Percentiles rank a stretch among this genome's conserved stretches.
These are phyloP conservation scores for Mariannaea sp. DNA, from an alignment of 2,329 filamentous ascomycete genomes.

Conservation along the genomic window DNA sequence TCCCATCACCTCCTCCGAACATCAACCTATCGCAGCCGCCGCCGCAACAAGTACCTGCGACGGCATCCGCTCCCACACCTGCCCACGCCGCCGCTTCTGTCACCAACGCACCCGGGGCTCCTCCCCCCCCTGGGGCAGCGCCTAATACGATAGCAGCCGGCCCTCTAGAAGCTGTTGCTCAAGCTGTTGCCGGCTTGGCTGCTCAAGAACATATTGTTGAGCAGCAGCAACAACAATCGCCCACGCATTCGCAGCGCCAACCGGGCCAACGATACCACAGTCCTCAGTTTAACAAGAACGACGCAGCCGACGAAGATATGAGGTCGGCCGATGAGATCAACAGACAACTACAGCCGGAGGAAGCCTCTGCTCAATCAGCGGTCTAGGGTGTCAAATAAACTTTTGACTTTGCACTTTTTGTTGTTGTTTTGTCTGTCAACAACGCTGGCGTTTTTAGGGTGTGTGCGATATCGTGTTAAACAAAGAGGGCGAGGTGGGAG, in stretches of 20 bases:
- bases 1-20: conserved; percentile 81
- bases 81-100: conserved; percentile 26
- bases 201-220: conserved; percentile 49
- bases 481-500: conserved; percentile 25
- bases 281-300: conserved; percentile 43
- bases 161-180: conserved; percentile 56
- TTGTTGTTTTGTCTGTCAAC: conserved; percentile 19
- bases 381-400: conserved; percentile 27
- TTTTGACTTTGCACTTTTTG: conserved; percentile 6
- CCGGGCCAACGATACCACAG: conserved; percentile 31
- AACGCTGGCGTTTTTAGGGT: conserved; percentile 28
- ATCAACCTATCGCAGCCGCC: conserved; percentile 63
- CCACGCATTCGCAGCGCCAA: not conserved
- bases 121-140: conserved; percentile 32
- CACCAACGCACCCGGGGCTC: not conserved
- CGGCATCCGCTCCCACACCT: conserved; percentile 18
- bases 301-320: conserved; percentile 48
- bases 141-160: conserved; percentile 39
- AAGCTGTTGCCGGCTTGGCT: conserved; percentile 52
- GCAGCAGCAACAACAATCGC: conserved; percentile 27
- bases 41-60: conserved; percentile 10
- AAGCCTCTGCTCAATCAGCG: conserved; percentile 25
- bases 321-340: conserved; percentile 59
- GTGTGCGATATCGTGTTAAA: conserved; percentile 24
- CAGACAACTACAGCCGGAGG: conserved; percentile 55